Evolutionary conservation across 306 rosid species (phyloP).

Genomic region (Fagus crenata): DNA sequence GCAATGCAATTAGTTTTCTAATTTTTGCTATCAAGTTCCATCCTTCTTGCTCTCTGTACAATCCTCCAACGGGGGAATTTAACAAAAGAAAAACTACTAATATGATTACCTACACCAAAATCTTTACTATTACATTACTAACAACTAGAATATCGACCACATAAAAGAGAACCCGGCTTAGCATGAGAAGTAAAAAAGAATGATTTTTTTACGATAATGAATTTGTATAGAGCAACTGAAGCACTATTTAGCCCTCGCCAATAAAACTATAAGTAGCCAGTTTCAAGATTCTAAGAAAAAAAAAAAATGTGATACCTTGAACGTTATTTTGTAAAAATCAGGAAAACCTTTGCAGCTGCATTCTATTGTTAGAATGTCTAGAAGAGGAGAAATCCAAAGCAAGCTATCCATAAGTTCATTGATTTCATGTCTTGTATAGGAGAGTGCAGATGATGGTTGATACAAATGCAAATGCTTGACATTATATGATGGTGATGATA

Average conservation of each 20-base stretch:
- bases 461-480: constrained; percentile 13
- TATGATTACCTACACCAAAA: no score
- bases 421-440: constrained; percentile 1
- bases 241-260: background rate
- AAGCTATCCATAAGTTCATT: constrained; percentile 12
- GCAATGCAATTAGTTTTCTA: no score
- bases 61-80: no score
- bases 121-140: no score
- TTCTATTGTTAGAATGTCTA: constrained; percentile 2
- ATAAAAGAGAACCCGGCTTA: no score
- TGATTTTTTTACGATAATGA: no score
- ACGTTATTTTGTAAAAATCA: no score
- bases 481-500: constrained; percentile 10
- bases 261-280: background rate
- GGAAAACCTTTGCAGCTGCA: background rate
- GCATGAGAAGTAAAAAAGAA: no score
- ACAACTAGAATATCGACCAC: no score
- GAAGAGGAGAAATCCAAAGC: constrained; percentile 25
- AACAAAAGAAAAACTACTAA: no score
- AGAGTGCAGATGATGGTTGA: background rate
- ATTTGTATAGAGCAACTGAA: background rate
- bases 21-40: no score
- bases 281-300: background rate
- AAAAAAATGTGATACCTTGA: constrained; percentile 7
- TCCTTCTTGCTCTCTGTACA: no score